Evolutionary conservation across 2,329 filamentous ascomycete species (phyloP).

Genomic region (Microdochium paspali): DNA sequence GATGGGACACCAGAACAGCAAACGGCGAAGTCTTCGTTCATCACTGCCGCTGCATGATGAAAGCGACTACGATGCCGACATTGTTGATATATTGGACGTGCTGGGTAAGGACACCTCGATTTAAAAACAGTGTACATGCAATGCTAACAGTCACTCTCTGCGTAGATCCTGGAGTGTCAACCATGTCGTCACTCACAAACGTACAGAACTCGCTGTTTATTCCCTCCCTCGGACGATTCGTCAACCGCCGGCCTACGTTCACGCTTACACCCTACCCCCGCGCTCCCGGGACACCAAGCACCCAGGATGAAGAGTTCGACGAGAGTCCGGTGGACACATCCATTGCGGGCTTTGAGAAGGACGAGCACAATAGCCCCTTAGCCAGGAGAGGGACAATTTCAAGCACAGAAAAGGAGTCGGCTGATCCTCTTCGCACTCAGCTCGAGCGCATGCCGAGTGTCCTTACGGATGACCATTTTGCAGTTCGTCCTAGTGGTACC

Average conservation of each 20-base stretch:
- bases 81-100: conserved; percentile 57
- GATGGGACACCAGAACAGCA: no score
- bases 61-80: conserved; percentile 44
- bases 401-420: conserved; percentile 3
- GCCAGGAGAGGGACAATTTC: conserved; percentile 8
- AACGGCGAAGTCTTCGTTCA: neutral
- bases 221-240: conserved; percentile 62
- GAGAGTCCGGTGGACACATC: conserved; percentile 1
- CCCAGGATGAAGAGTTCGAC: conserved; percentile 4
- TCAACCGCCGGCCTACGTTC: conserved; percentile 75
- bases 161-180: conserved; percentile 74
- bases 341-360: neutral
- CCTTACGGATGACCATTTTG: conserved; percentile 65
- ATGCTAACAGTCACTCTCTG: neutral
- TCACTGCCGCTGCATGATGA: neutral
- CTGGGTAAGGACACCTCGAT: conserved; percentile 37
- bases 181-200: conserved; percentile 76
- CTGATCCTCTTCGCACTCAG: conserved; percentile 8
- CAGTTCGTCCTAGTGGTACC: conserved; percentile 67
- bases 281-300: conserved; percentile 1
- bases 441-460: conserved; percentile 36
- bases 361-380: conserved; percentile 5
- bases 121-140: neutral
- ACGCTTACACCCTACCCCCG: conserved; percentile 41
- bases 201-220: conserved; percentile 85